Percentiles rank a stretch among this genome's conserved stretches.
These are phyloP conservation scores for Carex pumila DNA, from an alignment of 176 grass and related monocot genomes.

Conservation along the genomic window DNA sequence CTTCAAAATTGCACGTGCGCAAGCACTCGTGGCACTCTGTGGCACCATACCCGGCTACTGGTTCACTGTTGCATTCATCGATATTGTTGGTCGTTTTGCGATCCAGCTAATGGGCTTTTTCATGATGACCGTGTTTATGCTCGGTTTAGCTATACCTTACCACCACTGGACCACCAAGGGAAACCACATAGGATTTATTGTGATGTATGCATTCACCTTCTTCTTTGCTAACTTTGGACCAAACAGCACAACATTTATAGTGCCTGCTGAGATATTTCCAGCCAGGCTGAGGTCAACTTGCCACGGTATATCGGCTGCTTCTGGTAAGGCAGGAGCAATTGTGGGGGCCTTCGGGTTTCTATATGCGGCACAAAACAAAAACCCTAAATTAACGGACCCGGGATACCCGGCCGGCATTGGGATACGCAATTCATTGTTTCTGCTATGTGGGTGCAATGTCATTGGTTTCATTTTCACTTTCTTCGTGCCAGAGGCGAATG, in stretches of 20 bases:
- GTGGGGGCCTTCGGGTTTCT: constrained; percentile 33
- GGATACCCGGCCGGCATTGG: constrained; percentile 35
- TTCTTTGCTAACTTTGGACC: constrained; percentile 79
- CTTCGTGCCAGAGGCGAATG: constrained; percentile 45
- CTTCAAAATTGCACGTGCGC: constrained; percentile 30
- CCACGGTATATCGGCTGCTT: constrained; percentile 42
- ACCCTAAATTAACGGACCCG: constrained; percentile 5
- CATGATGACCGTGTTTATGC: constrained; percentile 54
- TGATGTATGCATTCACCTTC: constrained; percentile 51
- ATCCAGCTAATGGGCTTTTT: constrained; percentile 47
- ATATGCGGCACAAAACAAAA: constrained; percentile 31
- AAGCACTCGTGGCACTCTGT: constrained; percentile 27
- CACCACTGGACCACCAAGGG: constrained; percentile 24
- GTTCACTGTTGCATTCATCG: constrained; percentile 51
- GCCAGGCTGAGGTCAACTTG: constrained; percentile 45
- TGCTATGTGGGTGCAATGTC: constrained; percentile 36
- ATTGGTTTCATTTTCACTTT: constrained; percentile 40
- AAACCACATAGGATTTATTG: constrained; percentile 25
- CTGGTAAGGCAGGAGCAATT: constrained; percentile 40
- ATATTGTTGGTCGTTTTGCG: constrained; percentile 30
- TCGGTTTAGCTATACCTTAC: constrained; percentile 53
- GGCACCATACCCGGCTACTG: constrained; percentile 49
- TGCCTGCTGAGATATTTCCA: constrained; percentile 50
- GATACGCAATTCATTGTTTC: constrained; percentile 37
- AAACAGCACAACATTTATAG: constrained; percentile 54